Conservation (phyloP, 257 asterid genomes). For the Perilla frutescens region DNA sequence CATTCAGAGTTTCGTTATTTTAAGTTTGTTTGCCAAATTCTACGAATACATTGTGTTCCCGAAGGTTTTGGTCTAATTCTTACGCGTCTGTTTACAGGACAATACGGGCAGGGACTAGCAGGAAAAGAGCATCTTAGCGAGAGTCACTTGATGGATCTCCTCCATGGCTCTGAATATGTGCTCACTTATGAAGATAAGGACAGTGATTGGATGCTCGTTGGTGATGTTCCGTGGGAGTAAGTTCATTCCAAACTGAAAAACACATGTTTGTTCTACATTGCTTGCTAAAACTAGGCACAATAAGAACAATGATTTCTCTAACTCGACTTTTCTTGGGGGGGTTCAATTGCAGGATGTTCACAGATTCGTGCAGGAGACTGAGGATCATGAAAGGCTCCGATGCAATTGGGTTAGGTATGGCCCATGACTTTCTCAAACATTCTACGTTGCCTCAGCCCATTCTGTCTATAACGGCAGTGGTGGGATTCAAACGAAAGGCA, state of each 20-base stretch:
- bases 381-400: conserved; percentile 93
- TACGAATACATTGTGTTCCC: too few relatives aligned
- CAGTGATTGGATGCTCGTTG: conserved; percentile 94
- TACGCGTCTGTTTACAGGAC: conserved; percentile 48
- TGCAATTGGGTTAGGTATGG: conserved; percentile 82
- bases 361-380: conserved; percentile 76
- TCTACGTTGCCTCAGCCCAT: neutral
- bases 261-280: too few relatives aligned
- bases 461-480: neutral
- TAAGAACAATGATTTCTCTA: neutral
- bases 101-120: conserved; percentile 55
- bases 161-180: conserved; percentile 71
- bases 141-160: conserved; percentile 63
- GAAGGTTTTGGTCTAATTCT: conserved; percentile 1
- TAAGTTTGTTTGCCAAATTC: too few relatives aligned
- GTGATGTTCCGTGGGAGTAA: conserved; percentile 94
- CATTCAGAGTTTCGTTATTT: too few relatives aligned
- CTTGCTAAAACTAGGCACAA: too few relatives aligned
- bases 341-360: conserved; percentile 70
- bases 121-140: conserved; percentile 61
- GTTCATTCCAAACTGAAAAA: conserved; percentile 15
- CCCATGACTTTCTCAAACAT: neutral
- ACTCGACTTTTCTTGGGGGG: neutral
- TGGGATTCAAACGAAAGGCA: neutral
- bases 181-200: conserved; percentile 82